These are phyloP conservation scores for Neurospora sp. DNA, from an alignment of 495 filamentous ascomycete genomes.

Conservation along the genomic window DNA sequence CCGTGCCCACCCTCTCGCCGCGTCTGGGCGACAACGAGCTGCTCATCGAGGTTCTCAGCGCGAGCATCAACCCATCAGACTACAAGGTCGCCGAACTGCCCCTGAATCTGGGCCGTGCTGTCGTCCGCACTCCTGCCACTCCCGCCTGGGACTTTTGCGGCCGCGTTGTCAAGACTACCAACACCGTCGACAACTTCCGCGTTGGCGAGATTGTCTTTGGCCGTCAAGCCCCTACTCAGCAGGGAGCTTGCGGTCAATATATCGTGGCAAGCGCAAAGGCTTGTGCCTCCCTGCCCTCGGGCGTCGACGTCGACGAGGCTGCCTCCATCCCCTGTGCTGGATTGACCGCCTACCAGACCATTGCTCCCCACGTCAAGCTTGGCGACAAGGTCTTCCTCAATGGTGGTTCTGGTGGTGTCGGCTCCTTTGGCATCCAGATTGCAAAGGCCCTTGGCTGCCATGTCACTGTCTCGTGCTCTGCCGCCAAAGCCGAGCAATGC, in stretches of 20 bases:
- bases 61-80: slow-evolving; percentile 59
- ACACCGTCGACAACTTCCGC: slow-evolving; percentile 23
- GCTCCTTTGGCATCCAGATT: slow-evolving; percentile 54
- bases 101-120: slow-evolving; percentile 23
- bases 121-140: slow-evolving; percentile 37
- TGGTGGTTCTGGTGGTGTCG: slow-evolving; percentile 54
- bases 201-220: slow-evolving; percentile 52
- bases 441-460: slow-evolving; percentile 55
- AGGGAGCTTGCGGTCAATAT: slow-evolving; percentile 50
- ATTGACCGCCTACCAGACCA: slow-evolving; percentile 47
- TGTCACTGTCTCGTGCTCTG: slow-evolving; percentile 52
- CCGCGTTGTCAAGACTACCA: slow-evolving; percentile 37
- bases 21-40: slow-evolving; percentile 29
- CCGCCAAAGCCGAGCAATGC: slow-evolving; percentile 46
- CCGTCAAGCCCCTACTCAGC: slow-evolving; percentile 23
- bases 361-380: slow-evolving; percentile 42
- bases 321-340: slow-evolving; percentile 47
- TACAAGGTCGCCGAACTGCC: slow-evolving; percentile 54
- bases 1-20: slow-evolving; percentile 29
- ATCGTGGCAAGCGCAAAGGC: slow-evolving; percentile 18
- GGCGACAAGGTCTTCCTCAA: slow-evolving; percentile 58
- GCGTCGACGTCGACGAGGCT: slow-evolving; percentile 39
- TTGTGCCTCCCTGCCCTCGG: slow-evolving; percentile 36
- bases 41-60: slow-evolving; percentile 47
- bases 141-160: slow-evolving; percentile 59